Conservation (phyloP, 257 asterid genomes). For the Solanum ossicruentum region DNA sequence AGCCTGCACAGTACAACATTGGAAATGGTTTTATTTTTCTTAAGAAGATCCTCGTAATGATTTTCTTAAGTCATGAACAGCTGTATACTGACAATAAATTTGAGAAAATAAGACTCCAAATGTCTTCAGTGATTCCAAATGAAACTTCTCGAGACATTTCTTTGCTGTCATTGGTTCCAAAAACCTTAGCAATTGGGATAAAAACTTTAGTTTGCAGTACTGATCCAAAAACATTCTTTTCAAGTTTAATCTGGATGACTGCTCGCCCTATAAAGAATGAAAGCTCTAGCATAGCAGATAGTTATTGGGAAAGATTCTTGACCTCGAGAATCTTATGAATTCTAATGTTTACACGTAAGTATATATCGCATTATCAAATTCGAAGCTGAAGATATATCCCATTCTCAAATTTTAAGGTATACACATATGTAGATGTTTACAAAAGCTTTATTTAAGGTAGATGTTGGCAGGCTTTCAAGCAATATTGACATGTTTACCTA, state of each 20-base stretch:
- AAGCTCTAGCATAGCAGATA: too few species aligned
- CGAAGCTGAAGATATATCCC: too few species aligned
- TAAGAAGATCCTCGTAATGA: slow-evolving; percentile 56
- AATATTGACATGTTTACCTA: too few species aligned
- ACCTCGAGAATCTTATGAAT: not conserved
- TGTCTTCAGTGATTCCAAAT: slow-evolving; percentile 77
- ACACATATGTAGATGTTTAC: too few species aligned
- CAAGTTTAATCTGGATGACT: not conserved
- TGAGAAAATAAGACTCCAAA: slow-evolving; percentile 77
- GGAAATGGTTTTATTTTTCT: slow-evolving; percentile 28
- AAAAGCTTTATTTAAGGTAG: too few species aligned
- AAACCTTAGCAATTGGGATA: not conserved
- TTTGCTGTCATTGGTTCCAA: slow-evolving; percentile 75
- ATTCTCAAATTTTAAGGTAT: too few species aligned
- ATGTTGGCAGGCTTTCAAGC: too few species aligned
- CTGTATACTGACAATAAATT: slow-evolving; percentile 53
- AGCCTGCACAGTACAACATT: slow-evolving; percentile 58
- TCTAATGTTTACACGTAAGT: too few species aligned
- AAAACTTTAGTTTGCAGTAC: too few species aligned
- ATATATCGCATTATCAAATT: too few species aligned
- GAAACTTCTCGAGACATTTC: slow-evolving; percentile 52
- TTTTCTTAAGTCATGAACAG: slow-evolving; percentile 37
- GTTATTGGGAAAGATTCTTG: not conserved
- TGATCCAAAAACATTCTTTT: too few species aligned
- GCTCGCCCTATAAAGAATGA: too few species aligned